Base-by-base conservation (phyloP, 108 stramenopile genomes). In the Nitzschia putrida region DNA sequence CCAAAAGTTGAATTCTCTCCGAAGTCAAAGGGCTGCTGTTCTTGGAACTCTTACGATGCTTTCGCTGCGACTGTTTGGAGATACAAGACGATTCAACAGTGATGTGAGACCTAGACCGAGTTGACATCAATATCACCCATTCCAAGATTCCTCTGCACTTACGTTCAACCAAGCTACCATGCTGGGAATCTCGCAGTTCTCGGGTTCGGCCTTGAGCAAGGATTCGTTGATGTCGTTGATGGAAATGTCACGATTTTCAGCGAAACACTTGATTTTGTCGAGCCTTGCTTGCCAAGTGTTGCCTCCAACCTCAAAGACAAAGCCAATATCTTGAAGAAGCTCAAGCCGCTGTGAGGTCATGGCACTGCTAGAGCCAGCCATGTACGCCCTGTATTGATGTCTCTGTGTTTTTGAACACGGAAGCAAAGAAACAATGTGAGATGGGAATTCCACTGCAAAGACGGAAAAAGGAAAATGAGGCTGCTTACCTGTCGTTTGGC, bases 401-500 rank as follows among this genome's bases (percentile, higher is more conserved):
- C 58, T 59, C 58, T 59, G 29, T 16, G 12, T 16, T 2, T 50
- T 50, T 5, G 49, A 50, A 5, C n/a, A n/a, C n/a, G n/a, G 18
- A 9, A 11, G 53, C 13, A 8, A 53, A 53, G 44, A 44, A 9
- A 44, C 44, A 44, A 44, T 13, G 44, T 44, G 44, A 44, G 44
- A 44, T 13, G 44, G 9, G 44, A 44, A 13, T 44, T 44, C 13
- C 53, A 34, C 8, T n/a, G n/a, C n/a, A n/a, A n/a, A n/a, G n/a
- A n/a, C n/a, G 29, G 4, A 34, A 34, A 1, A 3, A 4, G 1
- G 3, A 34, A 34, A 34, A 34, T 4, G 29, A 34, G 4, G 1
- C 29, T 34, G 6, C 67, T 42, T 68, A 68, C 67, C 52, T 75
- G 76, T 16, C 76, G 70, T 13, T 77, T 71, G 13, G 66, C 71